A percentile compares a stretch with the other conserved stretches of the same genome.
Evolutionary conservation across 257 asterid species (phyloP).

Genomic region (Petunia axillaris): DNA sequence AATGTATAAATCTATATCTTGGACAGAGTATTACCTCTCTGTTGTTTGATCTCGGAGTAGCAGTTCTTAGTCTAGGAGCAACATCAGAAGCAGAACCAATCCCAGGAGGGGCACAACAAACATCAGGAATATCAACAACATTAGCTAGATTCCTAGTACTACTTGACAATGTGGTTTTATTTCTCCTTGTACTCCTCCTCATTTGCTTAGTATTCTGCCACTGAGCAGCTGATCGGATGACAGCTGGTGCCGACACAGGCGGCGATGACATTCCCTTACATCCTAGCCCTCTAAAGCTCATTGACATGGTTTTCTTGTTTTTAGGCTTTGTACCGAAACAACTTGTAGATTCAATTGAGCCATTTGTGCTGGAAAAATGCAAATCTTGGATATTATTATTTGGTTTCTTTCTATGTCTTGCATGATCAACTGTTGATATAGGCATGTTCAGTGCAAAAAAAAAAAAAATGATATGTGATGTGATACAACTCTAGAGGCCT

Average conservation of each 20-base stretch:
- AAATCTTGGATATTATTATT: too few species aligned
- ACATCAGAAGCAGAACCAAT: conserved; percentile 60
- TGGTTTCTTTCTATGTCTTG: conserved; percentile 16
- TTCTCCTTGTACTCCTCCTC: conserved; percentile 36
- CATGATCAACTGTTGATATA: conserved; percentile 1
- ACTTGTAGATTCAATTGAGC: conserved; percentile 27
- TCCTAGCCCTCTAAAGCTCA: conserved; percentile 50
- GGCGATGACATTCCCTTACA: conserved; percentile 40
- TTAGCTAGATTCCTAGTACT: conserved; percentile 39
- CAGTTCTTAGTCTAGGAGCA: conserved; percentile 42
- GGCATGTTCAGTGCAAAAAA: background rate
- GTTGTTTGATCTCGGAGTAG: conserved; percentile 41
- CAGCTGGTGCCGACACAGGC: background rate
- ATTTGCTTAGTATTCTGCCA: conserved; percentile 24
- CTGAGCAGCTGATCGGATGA: conserved; percentile 17
- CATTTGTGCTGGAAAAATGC: background rate
- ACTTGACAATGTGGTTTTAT: conserved; percentile 23
- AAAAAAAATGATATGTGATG: background rate
- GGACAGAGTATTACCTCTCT: conserved; percentile 33
- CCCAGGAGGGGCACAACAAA: conserved; percentile 71
- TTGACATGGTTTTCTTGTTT: conserved; percentile 37
- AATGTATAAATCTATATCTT: too few species aligned
- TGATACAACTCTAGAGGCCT: background rate
- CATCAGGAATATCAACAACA: conserved; percentile 51
- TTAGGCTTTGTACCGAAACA: conserved; percentile 28